phyloP scores from a whole-genome alignment of 176 grass and related monocot genomes.

The Coix lacrymajobi region DNA sequence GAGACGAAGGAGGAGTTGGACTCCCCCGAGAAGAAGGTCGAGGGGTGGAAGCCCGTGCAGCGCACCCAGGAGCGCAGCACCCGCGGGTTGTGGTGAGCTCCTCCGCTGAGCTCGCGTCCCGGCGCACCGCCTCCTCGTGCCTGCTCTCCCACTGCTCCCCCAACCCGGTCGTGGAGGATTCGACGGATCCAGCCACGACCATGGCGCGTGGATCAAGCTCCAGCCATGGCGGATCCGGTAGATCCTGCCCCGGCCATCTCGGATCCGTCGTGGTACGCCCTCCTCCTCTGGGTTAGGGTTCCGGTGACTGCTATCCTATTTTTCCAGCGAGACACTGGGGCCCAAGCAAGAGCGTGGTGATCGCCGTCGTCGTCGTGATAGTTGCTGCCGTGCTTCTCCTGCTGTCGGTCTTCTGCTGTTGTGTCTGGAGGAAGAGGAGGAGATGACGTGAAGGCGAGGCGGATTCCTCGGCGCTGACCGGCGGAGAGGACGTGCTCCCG shows the following conservation, averaged over 20 bases:
- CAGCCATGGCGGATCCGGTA: no score
- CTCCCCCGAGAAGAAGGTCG: slow-evolving; percentile 68
- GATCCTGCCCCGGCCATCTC: no score
- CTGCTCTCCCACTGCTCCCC: no score
- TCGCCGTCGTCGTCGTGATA: not conserved
- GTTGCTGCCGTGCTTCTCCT: slow-evolving; percentile 12
- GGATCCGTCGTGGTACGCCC: no score
- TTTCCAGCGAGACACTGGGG: not conserved
- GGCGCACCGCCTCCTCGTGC: no score
- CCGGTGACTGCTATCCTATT: no score
- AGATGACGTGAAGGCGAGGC: no score
- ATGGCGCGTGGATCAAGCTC: no score
- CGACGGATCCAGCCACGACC: no score
- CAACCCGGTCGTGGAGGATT: no score
- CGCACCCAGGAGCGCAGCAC: slow-evolving; percentile 86
- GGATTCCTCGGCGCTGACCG: not conserved
- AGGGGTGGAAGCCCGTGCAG: slow-evolving; percentile 74
- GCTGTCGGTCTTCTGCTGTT: not conserved
- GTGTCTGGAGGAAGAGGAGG: not conserved
- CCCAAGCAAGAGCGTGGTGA: not conserved
- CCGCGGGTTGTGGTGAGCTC: slow-evolving; percentile 84
- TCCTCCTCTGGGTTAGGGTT: no score
- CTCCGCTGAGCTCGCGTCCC: no score
- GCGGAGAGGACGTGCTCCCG: not conserved
- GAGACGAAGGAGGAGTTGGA: slow-evolving; percentile 11